Evolutionary conservation across 169 alveolate genomes (phyloP).

Genomic region (Plasmodium gallinaceum): DNA sequence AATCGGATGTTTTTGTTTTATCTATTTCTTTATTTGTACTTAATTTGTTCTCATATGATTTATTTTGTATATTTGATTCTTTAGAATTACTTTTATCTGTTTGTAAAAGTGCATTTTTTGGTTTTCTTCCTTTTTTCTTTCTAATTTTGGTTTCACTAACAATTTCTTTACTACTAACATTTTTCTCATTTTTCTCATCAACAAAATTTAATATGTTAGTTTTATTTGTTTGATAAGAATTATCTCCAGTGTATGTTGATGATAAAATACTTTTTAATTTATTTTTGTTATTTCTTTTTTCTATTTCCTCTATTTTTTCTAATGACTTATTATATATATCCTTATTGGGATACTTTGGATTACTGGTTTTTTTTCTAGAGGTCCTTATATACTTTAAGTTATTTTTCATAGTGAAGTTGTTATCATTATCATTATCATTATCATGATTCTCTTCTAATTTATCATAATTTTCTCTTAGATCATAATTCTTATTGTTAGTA

Average conservation of each 20-base stretch:
- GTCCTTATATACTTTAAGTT: background rate
- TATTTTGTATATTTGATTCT: background rate
- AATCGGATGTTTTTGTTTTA: background rate
- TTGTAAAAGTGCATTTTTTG: slow-evolving; percentile 26
- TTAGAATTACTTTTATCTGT: background rate
- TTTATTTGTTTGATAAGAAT: too few relatives aligned
- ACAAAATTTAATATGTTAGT: too few relatives aligned
- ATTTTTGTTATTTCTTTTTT: too few relatives aligned
- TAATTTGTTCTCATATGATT: slow-evolving; percentile 13
- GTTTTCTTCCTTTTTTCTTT: slow-evolving; percentile 60
- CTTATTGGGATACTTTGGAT: background rate
- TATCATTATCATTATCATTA: background rate
- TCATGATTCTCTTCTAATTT: background rate
- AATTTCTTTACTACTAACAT: background rate
- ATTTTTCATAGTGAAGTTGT: background rate
- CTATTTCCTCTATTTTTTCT: too few relatives aligned
- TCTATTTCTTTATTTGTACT: slow-evolving; percentile 9
- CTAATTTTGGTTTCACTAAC: background rate
- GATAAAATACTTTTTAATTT: too few relatives aligned
- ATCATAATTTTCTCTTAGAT: background rate
- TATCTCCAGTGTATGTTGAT: too few relatives aligned
- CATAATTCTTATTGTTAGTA: background rate
- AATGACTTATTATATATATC: too few relatives aligned
- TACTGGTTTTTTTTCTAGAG: background rate
- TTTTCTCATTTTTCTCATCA: background rate